Evolutionary conservation across 1,284 basidiomycete genomes (phyloP).

Genomic region (Cutaneotrichosporon sp.): DNA sequence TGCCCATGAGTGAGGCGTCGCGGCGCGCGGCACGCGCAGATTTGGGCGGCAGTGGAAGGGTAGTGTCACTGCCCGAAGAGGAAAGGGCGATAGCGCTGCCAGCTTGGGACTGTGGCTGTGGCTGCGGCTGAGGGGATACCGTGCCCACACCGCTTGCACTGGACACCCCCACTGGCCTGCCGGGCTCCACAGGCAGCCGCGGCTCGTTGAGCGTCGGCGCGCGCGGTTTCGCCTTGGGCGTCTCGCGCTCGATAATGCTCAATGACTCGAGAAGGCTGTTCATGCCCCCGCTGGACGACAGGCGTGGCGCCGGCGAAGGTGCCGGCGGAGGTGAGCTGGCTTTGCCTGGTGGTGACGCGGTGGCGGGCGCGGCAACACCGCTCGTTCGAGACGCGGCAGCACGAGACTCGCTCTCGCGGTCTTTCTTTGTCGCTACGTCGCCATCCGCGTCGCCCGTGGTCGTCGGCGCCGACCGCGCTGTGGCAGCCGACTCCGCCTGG

Average conservation of each 20-base stretch:
- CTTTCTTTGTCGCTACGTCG: no score
- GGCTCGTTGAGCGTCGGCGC: neutral
- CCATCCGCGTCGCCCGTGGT: no score
- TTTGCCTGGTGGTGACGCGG: no score
- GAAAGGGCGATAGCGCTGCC: no score
- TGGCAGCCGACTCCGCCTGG: no score
- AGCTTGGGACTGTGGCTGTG: neutral
- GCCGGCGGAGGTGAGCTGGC: no score
- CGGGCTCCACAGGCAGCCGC: neutral
- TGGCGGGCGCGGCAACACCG: no score
- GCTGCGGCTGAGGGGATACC: neutral
- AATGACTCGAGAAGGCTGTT: constrained; percentile 4
- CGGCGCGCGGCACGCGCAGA: neutral
- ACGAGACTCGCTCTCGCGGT: no score
- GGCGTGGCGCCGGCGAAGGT: neutral
- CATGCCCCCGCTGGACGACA: no score
- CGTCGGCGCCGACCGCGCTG: no score
- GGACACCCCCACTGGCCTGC: neutral
- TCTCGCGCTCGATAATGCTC: constrained; percentile 13
- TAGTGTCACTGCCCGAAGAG: no score
- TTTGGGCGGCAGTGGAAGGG: neutral
- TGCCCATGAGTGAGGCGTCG: neutral
- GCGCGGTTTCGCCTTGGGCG: neutral
- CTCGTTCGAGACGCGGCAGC: no score
- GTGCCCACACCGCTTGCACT: neutral